Evolutionary conservation across 176 grass and related monocot species (phyloP), one percentile per base, ranked within the genome.

Genomic region (Echinochloa phyllopogon): DNA sequence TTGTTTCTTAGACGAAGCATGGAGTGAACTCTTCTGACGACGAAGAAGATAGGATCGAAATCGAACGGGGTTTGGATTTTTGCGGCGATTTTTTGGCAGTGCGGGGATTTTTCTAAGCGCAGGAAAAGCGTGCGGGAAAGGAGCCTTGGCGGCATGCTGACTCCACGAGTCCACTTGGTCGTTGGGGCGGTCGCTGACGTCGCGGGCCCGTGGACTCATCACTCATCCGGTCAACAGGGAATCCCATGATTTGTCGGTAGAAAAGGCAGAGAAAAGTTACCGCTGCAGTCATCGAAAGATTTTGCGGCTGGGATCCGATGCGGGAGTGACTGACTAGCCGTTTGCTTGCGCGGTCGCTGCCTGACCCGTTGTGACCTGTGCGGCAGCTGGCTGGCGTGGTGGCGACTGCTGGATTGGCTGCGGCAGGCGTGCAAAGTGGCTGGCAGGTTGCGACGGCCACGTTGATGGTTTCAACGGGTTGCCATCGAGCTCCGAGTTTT

Each of bases 131-230:
- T 16, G 18, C 8, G 27, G 27, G 27, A 18, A 40, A 8, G 8
- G 27, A 0, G 20, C 79, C 8, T 59, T 72, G 61, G 37, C 61
- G 36, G 47, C 36, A 15, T 69, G 69, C 41, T 63, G 69, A 63
- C 68, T 33, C 17, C 11, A 27, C 6, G 81, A 23, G 3, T 33
- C 51, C 66, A 72, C 40, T 77, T 58, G 74, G 49, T 3, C 14
- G 44, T 38, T 52, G 57, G 55, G 24, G 58, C 29, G 29, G 29
- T 67, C 7, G 62, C 45, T 51, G 77, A 79, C 76, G 41, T 64
- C 12, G 6, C 4, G 21, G 40, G 9, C 20, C 9, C 20, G 66
- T 38, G 61, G 8, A 36, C n/a, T 9, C n/a, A 41, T n/a, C 56
- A 33, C 29, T 33, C 29, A 33, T 33, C 9, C 9, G 24, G 78